These are phyloP conservation scores for Cladosporium sp. DNA, from an alignment of 2,329 filamentous ascomycete genomes.

Conservation along the genomic window DNA sequence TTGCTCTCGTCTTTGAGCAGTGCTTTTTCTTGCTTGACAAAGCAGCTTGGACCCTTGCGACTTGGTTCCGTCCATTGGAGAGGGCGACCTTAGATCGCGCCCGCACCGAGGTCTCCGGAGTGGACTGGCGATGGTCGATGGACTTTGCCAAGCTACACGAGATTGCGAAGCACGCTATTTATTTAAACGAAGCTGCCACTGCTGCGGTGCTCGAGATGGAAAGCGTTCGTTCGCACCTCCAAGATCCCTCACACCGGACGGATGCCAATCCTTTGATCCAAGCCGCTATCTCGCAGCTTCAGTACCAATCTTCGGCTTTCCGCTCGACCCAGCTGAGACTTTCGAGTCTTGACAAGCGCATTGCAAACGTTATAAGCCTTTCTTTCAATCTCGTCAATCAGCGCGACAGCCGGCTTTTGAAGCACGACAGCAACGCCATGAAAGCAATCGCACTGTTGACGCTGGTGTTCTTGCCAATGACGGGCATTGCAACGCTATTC, in stretches of 20 bases:
- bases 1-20: slow-evolving; percentile 28
- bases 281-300: slow-evolving; percentile 14
- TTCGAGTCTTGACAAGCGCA: slow-evolving; percentile 31
- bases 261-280: slow-evolving; percentile 6
- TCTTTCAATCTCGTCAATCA: slow-evolving; percentile 36
- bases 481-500: slow-evolving; percentile 14
- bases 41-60: slow-evolving; percentile 25
- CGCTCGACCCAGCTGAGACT: slow-evolving; percentile 32
- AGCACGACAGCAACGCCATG: slow-evolving; percentile 34
- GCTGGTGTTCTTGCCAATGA: slow-evolving; percentile 32
- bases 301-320: slow-evolving; percentile 28
- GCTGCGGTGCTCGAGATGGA: slow-evolving; percentile 25
- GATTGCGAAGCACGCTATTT: slow-evolving; percentile 34
- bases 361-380: slow-evolving; percentile 34
- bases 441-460: slow-evolving; percentile 36
- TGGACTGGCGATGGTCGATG: slow-evolving; percentile 16
- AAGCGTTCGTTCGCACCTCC: slow-evolving; percentile 23
- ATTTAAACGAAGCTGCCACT: slow-evolving; percentile 32
- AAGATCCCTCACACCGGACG: background rate
- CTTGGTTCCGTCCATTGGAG: slow-evolving; percentile 30
- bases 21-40: slow-evolving; percentile 29
- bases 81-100: slow-evolving; percentile 19
- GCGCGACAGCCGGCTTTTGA: slow-evolving; percentile 32
- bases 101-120: slow-evolving; percentile 18
- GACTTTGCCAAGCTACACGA: slow-evolving; percentile 31